Evolutionary conservation across 257 asterid genomes (phyloP).

Genomic region (Gentiana dahurica): DNA sequence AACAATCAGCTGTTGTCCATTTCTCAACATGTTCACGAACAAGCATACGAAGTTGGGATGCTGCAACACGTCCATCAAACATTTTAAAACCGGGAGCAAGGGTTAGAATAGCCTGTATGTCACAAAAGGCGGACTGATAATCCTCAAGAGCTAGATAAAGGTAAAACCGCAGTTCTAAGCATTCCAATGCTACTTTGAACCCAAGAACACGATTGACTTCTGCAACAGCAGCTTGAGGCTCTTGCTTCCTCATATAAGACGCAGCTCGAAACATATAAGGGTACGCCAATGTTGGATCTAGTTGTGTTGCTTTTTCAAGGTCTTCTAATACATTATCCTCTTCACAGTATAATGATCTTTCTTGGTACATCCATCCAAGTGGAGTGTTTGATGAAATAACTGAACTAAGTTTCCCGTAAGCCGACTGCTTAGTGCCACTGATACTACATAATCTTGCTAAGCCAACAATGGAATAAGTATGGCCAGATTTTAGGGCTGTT

Average conservation of each 20-base stretch:
- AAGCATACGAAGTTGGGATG: slow-evolving; percentile 72
- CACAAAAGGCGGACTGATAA: slow-evolving; percentile 77
- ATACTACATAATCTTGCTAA: slow-evolving; percentile 58
- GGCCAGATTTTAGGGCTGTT: slow-evolving; percentile 69
- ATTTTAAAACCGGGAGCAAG: slow-evolving; percentile 72
- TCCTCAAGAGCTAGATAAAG: slow-evolving; percentile 83
- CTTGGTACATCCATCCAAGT: slow-evolving; percentile 99
- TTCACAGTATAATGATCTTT: slow-evolving; percentile 76
- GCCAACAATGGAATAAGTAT: slow-evolving; percentile 68
- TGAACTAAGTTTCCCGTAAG: slow-evolving; percentile 52
- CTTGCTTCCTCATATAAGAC: slow-evolving; percentile 75
- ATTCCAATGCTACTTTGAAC: slow-evolving; percentile 84
- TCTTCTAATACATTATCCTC: slow-evolving; percentile 47
- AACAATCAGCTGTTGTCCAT: slow-evolving; percentile 97
- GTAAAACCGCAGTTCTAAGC: slow-evolving; percentile 91
- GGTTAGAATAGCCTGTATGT: slow-evolving; percentile 90
- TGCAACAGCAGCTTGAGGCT: slow-evolving; percentile 61
- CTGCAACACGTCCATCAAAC: slow-evolving; percentile 85
- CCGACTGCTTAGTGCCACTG: slow-evolving; percentile 38
- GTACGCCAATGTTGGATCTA: slow-evolving; percentile 91
- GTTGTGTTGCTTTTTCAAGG: slow-evolving; percentile 71
- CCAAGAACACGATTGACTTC: slow-evolving; percentile 89
- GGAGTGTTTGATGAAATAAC: slow-evolving; percentile 52
- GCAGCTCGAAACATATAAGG: slow-evolving; percentile 99
- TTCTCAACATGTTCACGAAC: slow-evolving; percentile 86